Conservation (phyloP, 208 protist species). For the Leishmania tropica region DNA sequence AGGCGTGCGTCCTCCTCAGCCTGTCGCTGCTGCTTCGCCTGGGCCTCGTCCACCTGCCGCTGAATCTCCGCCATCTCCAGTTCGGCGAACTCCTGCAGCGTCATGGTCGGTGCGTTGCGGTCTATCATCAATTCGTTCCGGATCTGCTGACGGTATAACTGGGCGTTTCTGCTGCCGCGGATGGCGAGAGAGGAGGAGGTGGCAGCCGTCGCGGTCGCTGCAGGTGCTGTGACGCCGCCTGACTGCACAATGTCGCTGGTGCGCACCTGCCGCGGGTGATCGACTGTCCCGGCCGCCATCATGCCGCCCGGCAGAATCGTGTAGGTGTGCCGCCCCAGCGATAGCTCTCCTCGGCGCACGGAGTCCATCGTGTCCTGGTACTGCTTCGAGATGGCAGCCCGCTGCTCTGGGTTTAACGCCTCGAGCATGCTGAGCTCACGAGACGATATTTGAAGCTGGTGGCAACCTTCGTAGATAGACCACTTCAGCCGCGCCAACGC, state of each 20-base stretch:
- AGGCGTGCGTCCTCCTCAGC: slow-evolving; percentile 80
- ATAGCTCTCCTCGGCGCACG: slow-evolving; percentile 69
- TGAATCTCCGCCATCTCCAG: slow-evolving; percentile 83
- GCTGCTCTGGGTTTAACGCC: slow-evolving; percentile 57
- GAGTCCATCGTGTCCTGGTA: slow-evolving; percentile 82
- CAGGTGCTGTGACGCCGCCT: slow-evolving; percentile 6
- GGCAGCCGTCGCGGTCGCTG: slow-evolving; percentile 2
- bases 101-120: slow-evolving; percentile 84
- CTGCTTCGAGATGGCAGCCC: slow-evolving; percentile 49
- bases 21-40: slow-evolving; percentile 41
- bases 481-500: slow-evolving; percentile 70
- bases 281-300: slow-evolving; percentile 62
- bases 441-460: slow-evolving; percentile 76
- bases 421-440: slow-evolving; percentile 83
- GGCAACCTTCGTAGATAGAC: slow-evolving; percentile 79
- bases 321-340: slow-evolving; percentile 79
- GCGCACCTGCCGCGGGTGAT: slow-evolving; percentile 47
- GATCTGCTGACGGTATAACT: slow-evolving; percentile 73
- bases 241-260: slow-evolving; percentile 25
- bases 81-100: slow-evolving; percentile 85
- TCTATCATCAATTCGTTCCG: slow-evolving; percentile 78
- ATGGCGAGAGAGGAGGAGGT: slow-evolving; percentile 7
- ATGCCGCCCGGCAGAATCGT: slow-evolving; percentile 84
- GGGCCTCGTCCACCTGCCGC: slow-evolving; percentile 66
- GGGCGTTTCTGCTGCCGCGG: slow-evolving; percentile 29